Percentiles rank a stretch among this genome's conserved stretches.
These are phyloP conservation scores for Vararia minispora DNA, from an alignment of 768 basidiomycete genomes.

Conservation along the genomic window DNA sequence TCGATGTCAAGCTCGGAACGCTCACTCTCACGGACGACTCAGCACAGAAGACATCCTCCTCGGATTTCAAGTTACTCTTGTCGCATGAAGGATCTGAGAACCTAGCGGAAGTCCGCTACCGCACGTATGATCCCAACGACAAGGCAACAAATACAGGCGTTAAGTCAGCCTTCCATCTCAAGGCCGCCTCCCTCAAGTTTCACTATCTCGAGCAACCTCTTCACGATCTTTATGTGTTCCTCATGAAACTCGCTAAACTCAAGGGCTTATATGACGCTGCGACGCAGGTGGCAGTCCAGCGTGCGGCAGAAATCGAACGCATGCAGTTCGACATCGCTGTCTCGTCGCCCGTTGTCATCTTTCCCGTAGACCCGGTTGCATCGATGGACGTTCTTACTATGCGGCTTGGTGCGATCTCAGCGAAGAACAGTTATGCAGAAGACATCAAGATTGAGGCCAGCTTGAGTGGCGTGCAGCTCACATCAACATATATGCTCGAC, in stretches of 20 bases:
- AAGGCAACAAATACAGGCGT: constrained; percentile 60
- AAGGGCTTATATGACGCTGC: constrained; percentile 94
- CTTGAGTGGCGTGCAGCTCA: constrained; percentile 73
- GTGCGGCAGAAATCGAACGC: constrained; percentile 84
- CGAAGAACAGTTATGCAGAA: constrained; percentile 61
- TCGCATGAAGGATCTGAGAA: constrained; percentile 93
- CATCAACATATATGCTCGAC: constrained; percentile 47
- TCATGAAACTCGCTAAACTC: constrained; percentile 76
- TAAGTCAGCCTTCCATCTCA: constrained; percentile 72
- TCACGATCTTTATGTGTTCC: constrained; percentile 76
- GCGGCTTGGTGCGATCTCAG: constrained; percentile 81
- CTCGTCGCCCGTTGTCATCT: constrained; percentile 84
- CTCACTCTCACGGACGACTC: constrained; percentile 74
- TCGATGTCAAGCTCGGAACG: constrained; percentile 76
- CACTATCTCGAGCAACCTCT: constrained; percentile 87
- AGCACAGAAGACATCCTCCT: constrained; percentile 33
- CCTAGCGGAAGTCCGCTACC: constrained; percentile 88
- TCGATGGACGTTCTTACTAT: constrained; percentile 66
- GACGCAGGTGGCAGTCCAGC: constrained; percentile 83
- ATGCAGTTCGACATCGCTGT: constrained; percentile 90
- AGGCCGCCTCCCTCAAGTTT: constrained; percentile 83
- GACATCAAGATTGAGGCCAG: constrained; percentile 54
- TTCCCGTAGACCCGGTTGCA: constrained; percentile 57
- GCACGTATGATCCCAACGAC: constrained; percentile 73
- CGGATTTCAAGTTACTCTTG: constrained; percentile 74